Conservation (phyloP, 2,329 filamentous ascomycete genomes). For the Aspergillus arachidicola region DNA sequence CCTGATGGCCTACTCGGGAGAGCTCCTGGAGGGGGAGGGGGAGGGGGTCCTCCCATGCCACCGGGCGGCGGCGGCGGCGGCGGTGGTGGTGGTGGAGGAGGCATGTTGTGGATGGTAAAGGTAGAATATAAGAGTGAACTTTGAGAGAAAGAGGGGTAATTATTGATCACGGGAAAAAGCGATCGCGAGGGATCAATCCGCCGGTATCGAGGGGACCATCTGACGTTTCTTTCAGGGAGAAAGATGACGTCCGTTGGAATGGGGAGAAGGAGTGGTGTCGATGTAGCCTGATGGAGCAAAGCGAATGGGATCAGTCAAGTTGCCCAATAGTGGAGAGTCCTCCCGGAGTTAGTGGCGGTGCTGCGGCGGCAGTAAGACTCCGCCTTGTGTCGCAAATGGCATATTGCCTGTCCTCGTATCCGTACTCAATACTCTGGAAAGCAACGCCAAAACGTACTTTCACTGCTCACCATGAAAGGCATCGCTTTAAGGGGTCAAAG, state of each 20-base stretch:
- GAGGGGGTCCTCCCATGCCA: constrained; percentile 62
- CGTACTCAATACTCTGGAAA: not conserved
- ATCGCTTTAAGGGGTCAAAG: constrained; percentile 34
- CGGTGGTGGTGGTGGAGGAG: constrained; percentile 68
- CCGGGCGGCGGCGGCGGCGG: constrained; percentile 69
- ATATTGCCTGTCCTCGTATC: not conserved
- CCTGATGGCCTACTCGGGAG: constrained; percentile 62
- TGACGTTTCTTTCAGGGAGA: constrained; percentile 12
- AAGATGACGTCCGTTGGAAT: constrained; percentile 15
- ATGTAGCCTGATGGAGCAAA: constrained; percentile 1
- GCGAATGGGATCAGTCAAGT: constrained; percentile 7
- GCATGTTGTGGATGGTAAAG: constrained; percentile 34
- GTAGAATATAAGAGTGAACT: constrained; percentile 4
- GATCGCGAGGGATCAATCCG: constrained; percentile 18
- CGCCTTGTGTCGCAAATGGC: constrained; percentile 25
- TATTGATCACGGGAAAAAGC: constrained; percentile 4
- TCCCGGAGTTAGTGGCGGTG: constrained; percentile 19
- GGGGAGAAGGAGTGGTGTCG: constrained; percentile 11
- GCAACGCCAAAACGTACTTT: not conserved
- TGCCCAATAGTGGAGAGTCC: constrained; percentile 6
- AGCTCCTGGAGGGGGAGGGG: constrained; percentile 57
- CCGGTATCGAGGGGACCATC: constrained; percentile 13
- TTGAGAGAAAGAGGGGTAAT: constrained; percentile 4
- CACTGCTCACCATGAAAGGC: constrained; percentile 35
- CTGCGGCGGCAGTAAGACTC: constrained; percentile 30